Conservation (phyloP, 208 protist genomes). For the Trypanosoma grayi region DNA sequence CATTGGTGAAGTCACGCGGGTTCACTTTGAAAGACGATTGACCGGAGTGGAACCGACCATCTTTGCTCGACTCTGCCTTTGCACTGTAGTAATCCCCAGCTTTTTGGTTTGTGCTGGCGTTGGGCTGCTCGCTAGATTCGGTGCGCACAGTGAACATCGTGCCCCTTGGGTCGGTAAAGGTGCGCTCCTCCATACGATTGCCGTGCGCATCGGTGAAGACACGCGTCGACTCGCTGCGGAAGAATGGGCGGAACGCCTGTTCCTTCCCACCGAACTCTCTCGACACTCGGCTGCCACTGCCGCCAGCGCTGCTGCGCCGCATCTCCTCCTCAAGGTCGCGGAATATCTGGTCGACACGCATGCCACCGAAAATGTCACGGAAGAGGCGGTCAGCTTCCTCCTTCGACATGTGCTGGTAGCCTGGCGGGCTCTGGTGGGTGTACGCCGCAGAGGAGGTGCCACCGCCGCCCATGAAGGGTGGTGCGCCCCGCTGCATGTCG, state of each 20-base stretch:
- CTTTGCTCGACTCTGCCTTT: conserved; percentile 33
- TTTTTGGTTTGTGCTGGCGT: conserved; percentile 69
- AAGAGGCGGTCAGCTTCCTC: conserved; percentile 85
- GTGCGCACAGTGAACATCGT: conserved; percentile 72
- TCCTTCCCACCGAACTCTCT: conserved; percentile 33
- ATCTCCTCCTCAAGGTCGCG: conserved; percentile 78
- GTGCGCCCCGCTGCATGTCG: conserved; percentile 48
- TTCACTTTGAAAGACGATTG: conserved; percentile 46
- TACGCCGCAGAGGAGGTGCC: conserved; percentile 21
- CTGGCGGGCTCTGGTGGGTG: conserved; percentile 12
- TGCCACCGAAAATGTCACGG: conserved; percentile 80
- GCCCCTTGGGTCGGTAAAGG: conserved; percentile 63
- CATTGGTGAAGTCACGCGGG: conserved; percentile 25
- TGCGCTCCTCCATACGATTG: conserved; percentile 83
- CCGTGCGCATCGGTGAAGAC: conserved; percentile 69
- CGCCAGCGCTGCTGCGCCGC: conserved; percentile 35
- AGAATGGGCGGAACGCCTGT: conserved; percentile 68
- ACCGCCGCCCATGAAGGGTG: conserved; percentile 22
- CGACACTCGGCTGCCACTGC: conserved; percentile 28
- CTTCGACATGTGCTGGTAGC: conserved; percentile 83
- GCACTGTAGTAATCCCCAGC: conserved; percentile 49
- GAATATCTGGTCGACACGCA: conserved; percentile 88
- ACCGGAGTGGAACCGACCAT: conserved; percentile 64
- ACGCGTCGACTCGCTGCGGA: conserved; percentile 41
- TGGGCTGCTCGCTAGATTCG: conserved; percentile 53